phyloP scores from a whole-genome alignment of 495 filamentous ascomycete species.

The Penicillium daleae region DNA sequence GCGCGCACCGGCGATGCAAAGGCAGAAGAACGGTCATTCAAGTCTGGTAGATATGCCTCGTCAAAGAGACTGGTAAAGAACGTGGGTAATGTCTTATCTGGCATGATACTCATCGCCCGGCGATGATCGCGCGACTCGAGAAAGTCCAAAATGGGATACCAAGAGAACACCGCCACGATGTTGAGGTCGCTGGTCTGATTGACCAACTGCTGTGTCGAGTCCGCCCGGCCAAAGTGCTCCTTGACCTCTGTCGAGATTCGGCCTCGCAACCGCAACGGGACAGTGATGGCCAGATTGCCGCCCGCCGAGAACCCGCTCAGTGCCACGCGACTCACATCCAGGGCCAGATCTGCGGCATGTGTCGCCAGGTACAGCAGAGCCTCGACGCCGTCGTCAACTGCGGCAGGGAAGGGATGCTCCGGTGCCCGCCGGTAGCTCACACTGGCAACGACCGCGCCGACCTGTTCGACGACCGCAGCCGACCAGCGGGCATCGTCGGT shows the following conservation, averaged over 20 bases:
- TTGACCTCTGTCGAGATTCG: slow-evolving; percentile 31
- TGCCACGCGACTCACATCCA: slow-evolving; percentile 67
- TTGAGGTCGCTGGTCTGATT: slow-evolving; percentile 42
- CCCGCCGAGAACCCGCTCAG: slow-evolving; percentile 87
- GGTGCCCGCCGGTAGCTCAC: slow-evolving; percentile 81
- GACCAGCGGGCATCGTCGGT: slow-evolving; percentile 77
- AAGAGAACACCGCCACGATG: slow-evolving; percentile 66
- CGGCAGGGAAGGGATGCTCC: slow-evolving; percentile 75
- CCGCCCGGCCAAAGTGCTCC: slow-evolving; percentile 34
- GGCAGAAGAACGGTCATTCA: slow-evolving; percentile 55
- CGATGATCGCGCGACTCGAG: slow-evolving; percentile 73
- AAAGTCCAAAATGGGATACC: slow-evolving; percentile 87
- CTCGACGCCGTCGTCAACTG: slow-evolving; percentile 76
- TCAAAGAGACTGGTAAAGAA: slow-evolving; percentile 87
- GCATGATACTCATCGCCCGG: slow-evolving; percentile 64
- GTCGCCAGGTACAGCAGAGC: slow-evolving; percentile 67
- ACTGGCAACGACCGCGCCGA: slow-evolving; percentile 66
- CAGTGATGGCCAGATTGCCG: slow-evolving; percentile 82
- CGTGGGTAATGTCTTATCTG: slow-evolving; percentile 72
- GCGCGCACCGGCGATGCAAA: slow-evolving; percentile 68
- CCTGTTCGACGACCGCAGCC: slow-evolving; percentile 53
- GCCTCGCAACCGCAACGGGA: slow-evolving; percentile 66
- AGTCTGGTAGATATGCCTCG: slow-evolving; percentile 69
- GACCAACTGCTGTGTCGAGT: slow-evolving; percentile 46
- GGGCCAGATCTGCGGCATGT: slow-evolving; percentile 56